Conservation (phyloP, 345 rosid genomes). For the Physaria fendleri region DNA sequence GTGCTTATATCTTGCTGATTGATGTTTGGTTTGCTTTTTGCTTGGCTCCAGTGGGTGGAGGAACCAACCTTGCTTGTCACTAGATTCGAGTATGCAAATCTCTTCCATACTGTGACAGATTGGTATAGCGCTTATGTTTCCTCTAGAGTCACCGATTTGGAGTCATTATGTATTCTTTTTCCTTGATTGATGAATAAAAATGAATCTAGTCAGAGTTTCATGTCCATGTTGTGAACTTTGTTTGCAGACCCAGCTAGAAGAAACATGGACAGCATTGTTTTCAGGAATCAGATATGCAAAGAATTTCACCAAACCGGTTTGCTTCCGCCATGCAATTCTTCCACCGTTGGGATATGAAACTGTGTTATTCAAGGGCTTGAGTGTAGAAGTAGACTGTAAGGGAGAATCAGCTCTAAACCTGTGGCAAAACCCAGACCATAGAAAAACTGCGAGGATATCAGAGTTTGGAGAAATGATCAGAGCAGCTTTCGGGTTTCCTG, state of each 20-base stretch:
- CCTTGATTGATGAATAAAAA: background rate
- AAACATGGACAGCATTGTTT: conserved; percentile 83
- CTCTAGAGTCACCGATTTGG: conserved; percentile 58
- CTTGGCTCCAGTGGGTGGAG: conserved; percentile 69
- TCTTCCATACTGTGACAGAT: conserved; percentile 88
- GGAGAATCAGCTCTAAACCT: conserved; percentile 67
- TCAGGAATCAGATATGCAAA: conserved; percentile 70
- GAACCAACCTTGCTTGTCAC: conserved; percentile 74
- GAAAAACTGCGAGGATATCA: conserved; percentile 63
- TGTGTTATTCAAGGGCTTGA: conserved; percentile 66
- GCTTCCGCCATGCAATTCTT: conserved; percentile 77
- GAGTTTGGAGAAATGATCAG: conserved; percentile 96
- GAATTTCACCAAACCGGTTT: conserved; percentile 67
- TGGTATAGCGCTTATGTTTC: conserved; percentile 90
- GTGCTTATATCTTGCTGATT: background rate
- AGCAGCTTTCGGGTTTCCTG: conserved; percentile 65
- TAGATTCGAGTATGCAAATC: conserved; percentile 83
- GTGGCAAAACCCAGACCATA: conserved; percentile 55
- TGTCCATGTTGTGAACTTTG: background rate
- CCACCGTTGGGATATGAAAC: conserved; percentile 91
- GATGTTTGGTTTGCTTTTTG: conserved; percentile 5
- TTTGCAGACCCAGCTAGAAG: conserved; percentile 75
- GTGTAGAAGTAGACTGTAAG: conserved; percentile 44
- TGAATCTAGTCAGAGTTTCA: background rate
- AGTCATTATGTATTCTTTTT: background rate